Conservation (phyloP, 805 yeast genomes). For the Metschnikowia orientalis region DNA sequence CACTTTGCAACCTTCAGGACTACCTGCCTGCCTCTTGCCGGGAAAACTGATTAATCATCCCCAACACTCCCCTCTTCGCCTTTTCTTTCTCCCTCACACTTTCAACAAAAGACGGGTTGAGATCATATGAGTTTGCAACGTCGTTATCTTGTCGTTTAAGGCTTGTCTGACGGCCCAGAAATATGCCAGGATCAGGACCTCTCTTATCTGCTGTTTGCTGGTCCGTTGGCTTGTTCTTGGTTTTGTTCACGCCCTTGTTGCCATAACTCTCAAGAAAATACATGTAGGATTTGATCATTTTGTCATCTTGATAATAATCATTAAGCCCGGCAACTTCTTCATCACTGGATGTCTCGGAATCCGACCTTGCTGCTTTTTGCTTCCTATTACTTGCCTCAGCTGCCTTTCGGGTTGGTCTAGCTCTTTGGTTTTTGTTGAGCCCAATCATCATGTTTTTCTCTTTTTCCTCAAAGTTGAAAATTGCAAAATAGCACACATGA, state of each 20-base stretch:
- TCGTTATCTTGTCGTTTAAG: conserved; percentile 10
- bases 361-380: conserved; percentile 13
- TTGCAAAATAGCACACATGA: conserved; percentile 89
- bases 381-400: conserved; percentile 5
- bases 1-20: neutral
- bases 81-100: conserved; percentile 25
- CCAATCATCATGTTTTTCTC: conserved; percentile 42
- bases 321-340: conserved; percentile 25
- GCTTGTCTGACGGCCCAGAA: too few relatives aligned
- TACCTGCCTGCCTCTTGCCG: conserved; percentile 40
- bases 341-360: conserved; percentile 17
- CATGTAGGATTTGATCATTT: conserved; percentile 88
- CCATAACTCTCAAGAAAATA: conserved; percentile 85
- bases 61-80: conserved; percentile 58
- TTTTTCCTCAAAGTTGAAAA: conserved; percentile 74
- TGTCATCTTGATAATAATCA: conserved; percentile 60
- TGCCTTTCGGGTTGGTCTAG: conserved; percentile 12
- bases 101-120: conserved; percentile 27
- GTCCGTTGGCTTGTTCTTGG: neutral
- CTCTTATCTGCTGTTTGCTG: too few relatives aligned
- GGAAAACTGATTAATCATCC: conserved; percentile 77
- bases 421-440: conserved; percentile 19
- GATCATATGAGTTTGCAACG: conserved; percentile 27
- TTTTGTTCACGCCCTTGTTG: conserved; percentile 10
- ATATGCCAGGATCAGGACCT: too few relatives aligned